Base-by-base conservation (phyloP, 2,329 filamentous ascomycete genomes). In the Aspergillus vadensis region DNA sequence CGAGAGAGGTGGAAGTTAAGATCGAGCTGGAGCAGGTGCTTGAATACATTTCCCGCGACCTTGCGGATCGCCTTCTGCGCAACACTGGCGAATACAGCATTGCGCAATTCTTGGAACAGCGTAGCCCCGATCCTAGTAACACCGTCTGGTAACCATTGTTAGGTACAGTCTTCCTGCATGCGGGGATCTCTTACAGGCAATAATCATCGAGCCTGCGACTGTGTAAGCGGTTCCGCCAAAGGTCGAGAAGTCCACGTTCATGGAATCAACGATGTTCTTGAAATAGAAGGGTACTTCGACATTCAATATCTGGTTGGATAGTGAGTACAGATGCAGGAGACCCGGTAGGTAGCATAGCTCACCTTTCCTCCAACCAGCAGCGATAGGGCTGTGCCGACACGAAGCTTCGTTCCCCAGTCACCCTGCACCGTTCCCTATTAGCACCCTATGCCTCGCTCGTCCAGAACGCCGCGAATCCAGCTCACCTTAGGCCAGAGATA, bases 271-370 rank as follows among this genome's bases (percentile, higher is more conserved):
- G 65, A 99, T 98, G 76, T 82, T 93, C 82, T 98, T 98, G 82
- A 99, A 99, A 82, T 97, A 99, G 75, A 99, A 99, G 0, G 95
- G 95, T 50, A 99, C 92, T 80, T 99, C 92, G 15, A 99, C 95
- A 76, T 98, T 99, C 71, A 99, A 82, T 52, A 96, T 76, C 84
- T 83, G 74, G 36, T 60, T 41, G 57, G 27, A 59, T 47, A 55
- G 62, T 71, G 52, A 70, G 65, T 58, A 61, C 51, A 25, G 25
- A 50, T 30, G 38, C 14, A 36, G 47, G 12, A 38, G 12, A n/a
- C n/a, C 8, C 39, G 12, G 14, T 19, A 30, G 15, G 4, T 17
- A 17, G 5, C 44, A 6, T n/a, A 51, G 63, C 72, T 72, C 69
- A 87, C 87, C 83, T 99, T 99, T 73, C 92, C 92, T 61, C 93